phyloP scores from a whole-genome alignment of 495 filamentous ascomycete genomes.

The Aspergillus leporis region DNA sequence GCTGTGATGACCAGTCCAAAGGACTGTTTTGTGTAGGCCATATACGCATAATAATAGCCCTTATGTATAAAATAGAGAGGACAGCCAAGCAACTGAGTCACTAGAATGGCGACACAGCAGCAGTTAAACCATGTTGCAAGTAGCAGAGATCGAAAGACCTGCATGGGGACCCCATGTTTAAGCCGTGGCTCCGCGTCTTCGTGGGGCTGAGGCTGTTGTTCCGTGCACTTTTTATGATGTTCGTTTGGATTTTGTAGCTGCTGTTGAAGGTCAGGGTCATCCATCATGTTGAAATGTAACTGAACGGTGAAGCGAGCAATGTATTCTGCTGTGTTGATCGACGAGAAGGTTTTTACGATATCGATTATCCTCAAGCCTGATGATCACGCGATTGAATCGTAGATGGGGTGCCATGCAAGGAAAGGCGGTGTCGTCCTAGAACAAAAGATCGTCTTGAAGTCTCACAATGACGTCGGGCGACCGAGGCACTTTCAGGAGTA shows the following conservation, averaged over 20 bases:
- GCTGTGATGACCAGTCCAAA: conserved; percentile 62
- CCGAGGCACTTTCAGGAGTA: neutral
- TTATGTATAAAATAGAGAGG: conserved; percentile 63
- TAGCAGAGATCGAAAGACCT: conserved; percentile 63
- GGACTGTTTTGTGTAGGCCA: conserved; percentile 65
- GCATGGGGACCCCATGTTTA: conserved; percentile 66
- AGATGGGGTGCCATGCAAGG: neutral
- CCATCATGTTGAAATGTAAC: conserved; percentile 30
- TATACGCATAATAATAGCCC: conserved; percentile 61
- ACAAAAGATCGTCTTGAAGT: neutral
- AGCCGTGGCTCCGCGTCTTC: conserved; percentile 48
- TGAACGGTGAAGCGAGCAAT: neutral
- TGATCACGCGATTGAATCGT: neutral
- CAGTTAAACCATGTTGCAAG: conserved; percentile 65
- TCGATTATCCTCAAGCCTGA: neutral
- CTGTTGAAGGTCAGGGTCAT: conserved; percentile 41
- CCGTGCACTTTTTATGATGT: neutral
- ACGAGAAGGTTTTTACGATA: neutral
- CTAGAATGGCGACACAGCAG: conserved; percentile 52
- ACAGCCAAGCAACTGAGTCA: conserved; percentile 56
- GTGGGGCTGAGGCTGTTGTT: conserved; percentile 10
- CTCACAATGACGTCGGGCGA: neutral
- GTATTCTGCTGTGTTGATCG: neutral
- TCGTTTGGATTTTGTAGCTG: conserved; percentile 32
- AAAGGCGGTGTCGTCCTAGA: conserved; percentile 9